Base-by-base conservation (phyloP, 805 yeast genomes). In the Kluyveromyces nonfermentans region DNA sequence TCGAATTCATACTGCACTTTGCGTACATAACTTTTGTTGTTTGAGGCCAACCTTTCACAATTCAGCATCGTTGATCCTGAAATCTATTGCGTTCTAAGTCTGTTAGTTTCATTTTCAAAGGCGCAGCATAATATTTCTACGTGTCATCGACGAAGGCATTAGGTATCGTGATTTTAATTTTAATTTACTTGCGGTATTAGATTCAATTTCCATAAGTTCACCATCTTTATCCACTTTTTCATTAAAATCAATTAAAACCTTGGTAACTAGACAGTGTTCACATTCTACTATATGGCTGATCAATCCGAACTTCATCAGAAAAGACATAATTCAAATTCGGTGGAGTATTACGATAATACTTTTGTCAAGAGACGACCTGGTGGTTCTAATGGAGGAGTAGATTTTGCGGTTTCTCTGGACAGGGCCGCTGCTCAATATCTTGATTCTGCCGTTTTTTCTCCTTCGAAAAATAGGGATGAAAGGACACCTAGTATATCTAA, bases 321-420 rank as follows among this genome's bases (percentile, higher is more conserved):
- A 45, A 52, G 62, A 42, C 59, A 54, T 20, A 46, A 48, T 33
- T 56, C 60, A 1, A 46, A 48, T 32, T 48, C 61, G 12, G 48
- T 48, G 42, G 48, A 47, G 33, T 47, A 45, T 39, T 40, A 37
- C 28, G 48, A 50, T 33, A 34, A 47, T 8, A 43, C 43, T 7
- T 34, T 41, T 37, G 40, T 39, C 6, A 59, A 56, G 42, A 56
- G 57, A 48, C 59, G 62, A 50, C 52, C 15, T 30, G 41, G 34
- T n/a, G 41, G 22, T 3, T n/a, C 28, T 28, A 19, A 6, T 12
- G 16, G 18, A 19, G 39, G 21, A n/a, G 18, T 36, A 20, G 41
- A 38, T 31, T 14, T 38, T 17, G n/a, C 22, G 7, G 34, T 28
- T 15, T 3, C 34, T 49, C 49, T 19, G 38, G 46, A 32, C 42